Conservation (phyloP, 495 filamentous ascomycete species). For the Aspergillus taichungensis region DNA sequence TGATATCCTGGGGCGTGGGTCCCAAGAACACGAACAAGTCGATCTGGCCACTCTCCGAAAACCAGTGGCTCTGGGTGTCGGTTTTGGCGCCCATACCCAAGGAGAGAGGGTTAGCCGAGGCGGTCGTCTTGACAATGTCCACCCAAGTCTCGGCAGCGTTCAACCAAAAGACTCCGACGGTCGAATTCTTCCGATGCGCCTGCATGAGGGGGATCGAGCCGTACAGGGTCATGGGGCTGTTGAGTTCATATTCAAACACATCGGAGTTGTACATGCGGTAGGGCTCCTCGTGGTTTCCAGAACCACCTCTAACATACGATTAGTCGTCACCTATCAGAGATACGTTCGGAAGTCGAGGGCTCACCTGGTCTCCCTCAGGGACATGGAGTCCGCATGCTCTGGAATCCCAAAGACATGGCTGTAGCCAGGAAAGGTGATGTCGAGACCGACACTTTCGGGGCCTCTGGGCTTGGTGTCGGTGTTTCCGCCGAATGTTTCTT, state of each 20-base stretch:
- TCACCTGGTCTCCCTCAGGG: conserved; percentile 77
- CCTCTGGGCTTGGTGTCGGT: conserved; percentile 87
- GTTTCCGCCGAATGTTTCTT: conserved; percentile 87
- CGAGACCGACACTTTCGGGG: conserved; percentile 82
- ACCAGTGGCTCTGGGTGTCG: conserved; percentile 88
- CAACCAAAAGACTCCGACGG: conserved; percentile 97
- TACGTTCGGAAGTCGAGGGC: neutral
- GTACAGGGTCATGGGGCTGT: conserved; percentile 98
- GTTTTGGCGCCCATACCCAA: conserved; percentile 60
- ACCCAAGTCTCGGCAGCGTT: conserved; percentile 97
- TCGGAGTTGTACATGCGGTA: conserved; percentile 94
- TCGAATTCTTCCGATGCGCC: conserved; percentile 85
- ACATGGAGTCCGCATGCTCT: conserved; percentile 80
- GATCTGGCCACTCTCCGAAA: conserved; percentile 82
- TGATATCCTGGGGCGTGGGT: conserved; percentile 71
- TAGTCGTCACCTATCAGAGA: conserved; percentile 7
- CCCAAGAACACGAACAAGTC: conserved; percentile 94
- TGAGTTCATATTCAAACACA: conserved; percentile 93
- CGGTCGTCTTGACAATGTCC: conserved; percentile 79
- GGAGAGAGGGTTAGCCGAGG: conserved; percentile 63
- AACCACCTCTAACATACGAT: conserved; percentile 50
- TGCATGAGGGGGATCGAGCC: conserved; percentile 96
- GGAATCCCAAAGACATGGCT: conserved; percentile 92
- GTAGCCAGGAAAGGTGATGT: conserved; percentile 87
- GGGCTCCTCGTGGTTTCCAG: conserved; percentile 79